Base-by-base conservation (phyloP, 164 flowering plant species). In the Taxillus chinensis region DNA sequence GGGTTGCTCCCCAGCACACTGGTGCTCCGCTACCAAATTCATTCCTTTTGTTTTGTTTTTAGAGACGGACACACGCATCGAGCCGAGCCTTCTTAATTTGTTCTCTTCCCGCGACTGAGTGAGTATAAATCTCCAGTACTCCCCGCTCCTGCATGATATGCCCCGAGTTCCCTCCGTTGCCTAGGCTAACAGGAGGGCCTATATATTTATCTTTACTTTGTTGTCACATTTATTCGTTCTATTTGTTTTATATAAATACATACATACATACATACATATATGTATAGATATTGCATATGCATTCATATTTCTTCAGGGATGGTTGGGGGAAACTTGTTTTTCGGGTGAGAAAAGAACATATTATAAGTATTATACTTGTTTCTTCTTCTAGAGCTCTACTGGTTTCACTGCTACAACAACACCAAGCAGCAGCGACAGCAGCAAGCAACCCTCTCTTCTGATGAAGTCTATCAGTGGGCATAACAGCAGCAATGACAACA, bases 31-130 rank as follows among this genome's bases (percentile, higher is more conserved):
- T 71, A 65, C 79, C 63, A 64, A 64, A 67, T 79, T 82, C 86
- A 78, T 87, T 87, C 86, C 63, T 75, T 88, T 80, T 82, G 87
- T 77, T 81, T 80, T 70, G 79, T 78, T 84, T 78, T 74, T 49
- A 45, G 70, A 62, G 70, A 72, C 65, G 59, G 57, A 45, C 57
- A 61, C 52, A 59, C 50, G 59, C 65, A 60, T 62, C 65, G 70
- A 50, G 64, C 41, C 45, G 57, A 45, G 71, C 63, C 64, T 72
- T 63, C 41, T 27, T 27, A 13, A 57, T 51, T 62, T 38, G 57
- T 43, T 5, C 46, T 43, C 8, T 48, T 48, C 27, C 27, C 2
- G 27, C 27, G 27, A 27, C 27, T 27, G 27, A 27, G 51, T 48
- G 52, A 49, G 55, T 55, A 54, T 63, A 56, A 54, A 63, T 64